Evolutionary conservation across 2,329 filamentous ascomycete species (phyloP), one percentile per base, ranked within the genome.

Genomic region (Tolypocladium inflatum): DNA sequence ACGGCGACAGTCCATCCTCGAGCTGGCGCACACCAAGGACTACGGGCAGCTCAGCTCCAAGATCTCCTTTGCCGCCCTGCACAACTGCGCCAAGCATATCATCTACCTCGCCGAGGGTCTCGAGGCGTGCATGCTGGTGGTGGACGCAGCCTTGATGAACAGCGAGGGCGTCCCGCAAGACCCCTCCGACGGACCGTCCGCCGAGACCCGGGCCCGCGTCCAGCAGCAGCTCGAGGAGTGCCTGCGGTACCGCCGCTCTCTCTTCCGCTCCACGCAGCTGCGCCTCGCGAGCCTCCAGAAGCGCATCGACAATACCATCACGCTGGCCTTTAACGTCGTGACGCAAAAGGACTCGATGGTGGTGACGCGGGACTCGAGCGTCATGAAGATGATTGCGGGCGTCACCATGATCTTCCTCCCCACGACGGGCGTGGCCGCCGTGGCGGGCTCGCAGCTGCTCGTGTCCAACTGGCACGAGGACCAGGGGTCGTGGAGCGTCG

Each of bases 331-430:
- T 60, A 73, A 73, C 58, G 63, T 74, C 0, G 67, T 73, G 6
- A 68, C 72, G 1, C 70, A 73, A 55, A 70, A 73, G 57, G 69
- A 74, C 59, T 73, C 71, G 1, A 66, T 65, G 62, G 61, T 67
- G 13, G 70, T 71, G 66, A 66, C 66, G 5, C 66, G 70, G 13
- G 72, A 74, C 55, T 68, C 70, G 26, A 68, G 65, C n/a, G 68
- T 68, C 15, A 73, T 74, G 69, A 72, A 70, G 55, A 67, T 72
- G 7, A 72, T 75, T 37, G 68, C 73, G 3, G 65, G 66, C 41
- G 69, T 75, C 23, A 74, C 71, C 7, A 66, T 75, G 58, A 56
- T 75, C 7, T 75, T 74, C 59, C 54, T 75, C 0, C 73, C 73
- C 1, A 73, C 70, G 0, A 72, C 69, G 2, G 68, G 66, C 0